phyloP scores from a whole-genome alignment of 176 grass and related monocot species.

The Pontederia crassipes region DNA sequence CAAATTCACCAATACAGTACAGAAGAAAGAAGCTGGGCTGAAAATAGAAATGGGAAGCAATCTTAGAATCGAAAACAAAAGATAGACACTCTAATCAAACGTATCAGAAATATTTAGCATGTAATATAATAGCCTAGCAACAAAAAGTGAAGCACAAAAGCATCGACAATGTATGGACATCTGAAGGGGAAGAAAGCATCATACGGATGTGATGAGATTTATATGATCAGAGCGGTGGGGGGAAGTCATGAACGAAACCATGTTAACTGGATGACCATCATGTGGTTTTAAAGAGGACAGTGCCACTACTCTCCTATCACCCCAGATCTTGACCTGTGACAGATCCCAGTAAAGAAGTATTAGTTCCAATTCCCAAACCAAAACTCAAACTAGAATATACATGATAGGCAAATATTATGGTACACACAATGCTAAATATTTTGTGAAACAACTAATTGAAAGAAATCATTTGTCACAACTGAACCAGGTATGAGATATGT shows the following conservation, averaged over 20 bases:
- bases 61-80: too few species aligned
- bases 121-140: not conserved
- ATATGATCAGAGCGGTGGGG: slow-evolving; percentile 74
- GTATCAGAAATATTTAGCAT: too few species aligned
- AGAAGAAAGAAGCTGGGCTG: not conserved
- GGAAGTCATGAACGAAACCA: slow-evolving; percentile 70
- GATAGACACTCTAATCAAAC: too few species aligned
- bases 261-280: slow-evolving; percentile 73
- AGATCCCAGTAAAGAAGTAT: slow-evolving; percentile 7
- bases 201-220: slow-evolving; percentile 85
- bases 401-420: not conserved
- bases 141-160: not conserved
- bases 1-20: not conserved
- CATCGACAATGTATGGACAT: not conserved
- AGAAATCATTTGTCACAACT: too few species aligned
- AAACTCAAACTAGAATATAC: slow-evolving; percentile 10
- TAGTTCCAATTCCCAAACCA: slow-evolving; percentile 15
- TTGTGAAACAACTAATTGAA: too few species aligned
- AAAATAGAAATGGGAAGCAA: not conserved
- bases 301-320: slow-evolving; percentile 53
- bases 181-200: slow-evolving; percentile 8
- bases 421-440: not conserved
- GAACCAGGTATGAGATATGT: too few species aligned
- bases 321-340: slow-evolving; percentile 90
- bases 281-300: slow-evolving; percentile 65